Percentiles rank a stretch among this genome's conserved stretches.
Conservation (phyloP, 2,329 filamentous ascomycete genomes). For the Sarocladium oryzae region DNA sequence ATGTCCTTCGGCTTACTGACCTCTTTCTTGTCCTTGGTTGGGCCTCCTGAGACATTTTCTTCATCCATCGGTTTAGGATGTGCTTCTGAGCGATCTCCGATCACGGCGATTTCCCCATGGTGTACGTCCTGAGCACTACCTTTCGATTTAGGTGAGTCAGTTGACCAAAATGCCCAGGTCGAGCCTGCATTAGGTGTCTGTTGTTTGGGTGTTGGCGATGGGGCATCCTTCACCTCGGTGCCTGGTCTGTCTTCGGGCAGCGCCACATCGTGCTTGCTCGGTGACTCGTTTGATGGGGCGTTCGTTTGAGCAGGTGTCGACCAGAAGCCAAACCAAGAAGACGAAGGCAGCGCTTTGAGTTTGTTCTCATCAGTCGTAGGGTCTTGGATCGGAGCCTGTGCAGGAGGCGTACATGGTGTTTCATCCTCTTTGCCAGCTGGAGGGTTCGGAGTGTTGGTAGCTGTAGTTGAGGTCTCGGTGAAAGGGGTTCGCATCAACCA, state of each 20-base stretch:
- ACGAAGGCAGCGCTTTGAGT: constrained; percentile 15
- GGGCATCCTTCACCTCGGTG: constrained; percentile 32
- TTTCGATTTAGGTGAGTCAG: constrained; percentile 38
- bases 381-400: constrained; percentile 15
- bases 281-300: not conserved
- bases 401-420: constrained; percentile 7
- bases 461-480: constrained; percentile 16
- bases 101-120: constrained; percentile 48
- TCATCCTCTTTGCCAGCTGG: constrained; percentile 11
- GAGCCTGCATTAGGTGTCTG: constrained; percentile 48
- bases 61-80: constrained; percentile 43
- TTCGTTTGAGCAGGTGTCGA: constrained; percentile 16
- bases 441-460: constrained; percentile 4
- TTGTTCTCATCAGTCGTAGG: constrained; percentile 11
- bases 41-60: constrained; percentile 31
- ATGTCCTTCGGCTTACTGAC: constrained; percentile 25
- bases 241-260: constrained; percentile 13
- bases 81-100: constrained; percentile 50
- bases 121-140: constrained; percentile 17
- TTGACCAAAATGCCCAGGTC: constrained; percentile 79
- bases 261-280: constrained; percentile 33
- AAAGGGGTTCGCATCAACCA: constrained; percentile 38
- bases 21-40: constrained; percentile 23
- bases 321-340: constrained; percentile 38
- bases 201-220: constrained; percentile 21